Evolutionary conservation across 2,329 filamentous ascomycete genomes (phyloP), one percentile per base, ranked within the genome.

Genomic region (Cladosporium cucumerinum): DNA sequence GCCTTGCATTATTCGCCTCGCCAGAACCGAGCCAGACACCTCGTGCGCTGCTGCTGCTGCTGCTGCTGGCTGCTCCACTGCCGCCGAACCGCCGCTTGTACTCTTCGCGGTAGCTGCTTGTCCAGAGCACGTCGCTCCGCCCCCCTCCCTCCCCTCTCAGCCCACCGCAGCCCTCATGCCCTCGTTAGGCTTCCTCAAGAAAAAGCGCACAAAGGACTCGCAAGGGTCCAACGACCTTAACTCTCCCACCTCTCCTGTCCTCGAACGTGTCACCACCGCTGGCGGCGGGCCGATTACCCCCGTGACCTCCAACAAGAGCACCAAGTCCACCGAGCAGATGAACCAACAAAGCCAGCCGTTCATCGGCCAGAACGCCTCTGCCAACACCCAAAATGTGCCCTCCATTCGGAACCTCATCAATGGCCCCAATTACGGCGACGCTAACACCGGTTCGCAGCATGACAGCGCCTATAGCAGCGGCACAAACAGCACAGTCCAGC

Each of bases 191-290:
- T 93, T 97, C 78, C 87, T 98, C 78, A 97, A 97, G 87, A 98
- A 97, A 87, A 97, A 96, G 86, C 89, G 93, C 87, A 96, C 93
- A 82, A 96, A 93, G 87, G 93, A 97, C 83, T 90, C 88, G 73
- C 78, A 81, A 72, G 81, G 82, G 69, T 79, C 78, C 77, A 78
- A 78, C 72, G 85, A 88, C 78, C 79, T 84, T 76, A 86, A 88
- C 77, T 84, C 86, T 77, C 88, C 91, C 77, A 85, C 85, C 72
- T 87, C 88, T 75, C 84, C 87, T 74, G 84, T 84, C 70, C 89
- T 67, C 39, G 69, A 63, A 43, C 52, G 60, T 30, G 81, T 87
- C 72, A 88, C 87, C 66, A 55, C 68, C 63, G 69, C 68, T 54
- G 67, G 64, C 66, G 68, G 67, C 64, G 71, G 72, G 61, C 72